A percentile compares a stretch with the other conserved stretches of the same genome.
Conservation (phyloP, 495 filamentous ascomycete species). For the Aspergillus indologenus region DNA sequence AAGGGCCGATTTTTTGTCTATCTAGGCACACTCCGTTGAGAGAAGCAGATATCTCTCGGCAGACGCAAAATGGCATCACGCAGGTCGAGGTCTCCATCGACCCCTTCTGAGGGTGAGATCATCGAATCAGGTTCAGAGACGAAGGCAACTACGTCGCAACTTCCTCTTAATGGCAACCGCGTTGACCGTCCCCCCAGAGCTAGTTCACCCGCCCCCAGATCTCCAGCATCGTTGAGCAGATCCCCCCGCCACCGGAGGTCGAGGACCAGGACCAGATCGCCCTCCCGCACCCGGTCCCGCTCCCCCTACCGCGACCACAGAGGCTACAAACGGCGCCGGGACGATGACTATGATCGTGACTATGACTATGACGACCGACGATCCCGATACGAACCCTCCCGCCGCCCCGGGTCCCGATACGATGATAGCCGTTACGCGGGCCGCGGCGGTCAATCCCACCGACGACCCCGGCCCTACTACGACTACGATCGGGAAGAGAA, state of each 20-base stretch:
- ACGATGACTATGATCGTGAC: constrained; percentile 60
- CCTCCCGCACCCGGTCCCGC: constrained; percentile 39
- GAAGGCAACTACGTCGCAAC: constrained; percentile 74
- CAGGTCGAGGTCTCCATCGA: constrained; percentile 47
- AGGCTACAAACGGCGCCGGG: constrained; percentile 66
- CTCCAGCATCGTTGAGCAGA: constrained; percentile 43
- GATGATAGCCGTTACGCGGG: constrained; percentile 32
- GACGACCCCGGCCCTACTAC: constrained; percentile 52
- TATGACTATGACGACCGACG: constrained; percentile 37
- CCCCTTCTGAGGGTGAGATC: constrained; percentile 80
- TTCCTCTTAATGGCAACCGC: constrained; percentile 68
- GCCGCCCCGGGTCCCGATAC: constrained; percentile 35
- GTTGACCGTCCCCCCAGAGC: constrained; percentile 72
- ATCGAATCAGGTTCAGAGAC: constrained; percentile 66
- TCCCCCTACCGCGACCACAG: constrained; percentile 46
- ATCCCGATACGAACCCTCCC: constrained; percentile 47
- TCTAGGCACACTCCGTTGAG: constrained; percentile 1
- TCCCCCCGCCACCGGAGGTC: constrained; percentile 43
- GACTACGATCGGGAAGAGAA: constrained; percentile 63
- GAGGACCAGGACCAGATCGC: constrained; percentile 31
- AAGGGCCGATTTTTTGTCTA: constrained; percentile 9
- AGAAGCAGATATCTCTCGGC: constrained; percentile 1
- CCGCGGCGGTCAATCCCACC: constrained; percentile 21
- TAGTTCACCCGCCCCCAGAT: constrained; percentile 49
- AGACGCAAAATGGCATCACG: constrained; percentile 32